These are phyloP conservation scores for Nakazawaea wyomingensis DNA, from an alignment of 805 yeast species.

Conservation along the genomic window DNA sequence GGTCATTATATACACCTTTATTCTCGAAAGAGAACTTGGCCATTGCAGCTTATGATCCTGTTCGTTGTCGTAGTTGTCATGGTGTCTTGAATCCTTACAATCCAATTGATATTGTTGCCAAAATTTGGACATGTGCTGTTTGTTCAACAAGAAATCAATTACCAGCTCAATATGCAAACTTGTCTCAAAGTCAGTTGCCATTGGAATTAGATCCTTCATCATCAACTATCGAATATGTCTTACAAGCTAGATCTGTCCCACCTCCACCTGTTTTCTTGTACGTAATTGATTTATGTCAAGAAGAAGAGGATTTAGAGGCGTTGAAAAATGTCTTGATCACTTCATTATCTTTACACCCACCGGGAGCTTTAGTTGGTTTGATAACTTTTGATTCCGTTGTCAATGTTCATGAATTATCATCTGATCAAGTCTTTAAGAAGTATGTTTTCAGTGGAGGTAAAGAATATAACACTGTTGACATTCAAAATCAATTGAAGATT, in stretches of 20 bases:
- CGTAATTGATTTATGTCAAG: constrained; percentile 86
- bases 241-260: constrained; percentile 47
- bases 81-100: constrained; percentile 86
- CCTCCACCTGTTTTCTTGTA: constrained; percentile 89
- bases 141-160: constrained; percentile 75
- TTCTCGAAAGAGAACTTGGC: constrained; percentile 72
- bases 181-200: constrained; percentile 74
- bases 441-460: constrained; percentile 86
- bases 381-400: constrained; percentile 88
- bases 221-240: constrained; percentile 80
- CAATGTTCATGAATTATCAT: constrained; percentile 79
- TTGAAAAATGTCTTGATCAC: constrained; percentile 75
- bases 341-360: constrained; percentile 76
- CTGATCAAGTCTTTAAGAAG: constrained; percentile 62
- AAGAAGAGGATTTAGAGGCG: constrained; percentile 78
- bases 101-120: constrained; percentile 68
- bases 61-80: constrained; percentile 77
- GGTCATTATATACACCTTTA: constrained; percentile 93
- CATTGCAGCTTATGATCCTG: constrained; percentile 81
- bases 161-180: constrained; percentile 76
- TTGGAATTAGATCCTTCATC: constrained; percentile 65
- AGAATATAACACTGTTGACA: constrained; percentile 49
- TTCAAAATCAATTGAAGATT: constrained; percentile 32
- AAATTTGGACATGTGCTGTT: constrained; percentile 80
- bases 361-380: constrained; percentile 82